Percentiles rank a stretch among this genome's conserved stretches.
Evolutionary conservation across 257 asterid genomes (phyloP).

Genomic region (Pogostemon cablin): DNA sequence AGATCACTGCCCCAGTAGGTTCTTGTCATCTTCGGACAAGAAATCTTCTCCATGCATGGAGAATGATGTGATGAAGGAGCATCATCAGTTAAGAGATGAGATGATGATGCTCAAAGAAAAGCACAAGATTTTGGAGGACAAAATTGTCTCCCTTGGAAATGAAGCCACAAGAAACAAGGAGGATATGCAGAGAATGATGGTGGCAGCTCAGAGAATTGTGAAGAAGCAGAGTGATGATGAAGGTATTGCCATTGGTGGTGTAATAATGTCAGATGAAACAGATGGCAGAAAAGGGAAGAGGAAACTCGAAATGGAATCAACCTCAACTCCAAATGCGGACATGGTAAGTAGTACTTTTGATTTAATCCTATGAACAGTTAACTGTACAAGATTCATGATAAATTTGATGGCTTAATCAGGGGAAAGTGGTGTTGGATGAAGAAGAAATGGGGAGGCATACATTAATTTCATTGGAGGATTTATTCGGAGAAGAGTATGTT

Average conservation of each 20-base stretch:
- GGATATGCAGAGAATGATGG: slow-evolving; percentile 26
- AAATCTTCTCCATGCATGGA: slow-evolving; percentile 14
- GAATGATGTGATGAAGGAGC: slow-evolving; percentile 38
- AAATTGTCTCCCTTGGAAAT: slow-evolving; percentile 29
- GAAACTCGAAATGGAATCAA: slow-evolving; percentile 25
- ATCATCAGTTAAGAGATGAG: slow-evolving; percentile 31
- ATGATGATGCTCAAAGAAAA: slow-evolving; percentile 34
- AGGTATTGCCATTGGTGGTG: neutral
- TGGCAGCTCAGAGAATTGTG: slow-evolving; percentile 24
- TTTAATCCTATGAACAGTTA: neutral
- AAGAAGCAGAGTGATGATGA: slow-evolving; percentile 4
- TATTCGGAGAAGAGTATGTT: slow-evolving; percentile 30
- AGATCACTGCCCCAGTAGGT: slow-evolving; percentile 3
- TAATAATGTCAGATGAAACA: neutral
- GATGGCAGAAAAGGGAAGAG: slow-evolving; percentile 21
- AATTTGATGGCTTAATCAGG: neutral
- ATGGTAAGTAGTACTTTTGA: neutral
- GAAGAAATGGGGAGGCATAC: slow-evolving; percentile 11
- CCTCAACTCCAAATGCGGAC: neutral
- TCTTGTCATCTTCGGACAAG: neutral
- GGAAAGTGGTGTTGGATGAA: slow-evolving; percentile 17
- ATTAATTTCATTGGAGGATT: slow-evolving; percentile 37
- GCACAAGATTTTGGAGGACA: slow-evolving; percentile 33
- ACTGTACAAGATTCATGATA: neutral
- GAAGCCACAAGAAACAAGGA: slow-evolving; percentile 19